These are phyloP conservation scores for Kwoniella botswanensis DNA, from an alignment of 768 basidiomycete species.

Conservation along the genomic window DNA sequence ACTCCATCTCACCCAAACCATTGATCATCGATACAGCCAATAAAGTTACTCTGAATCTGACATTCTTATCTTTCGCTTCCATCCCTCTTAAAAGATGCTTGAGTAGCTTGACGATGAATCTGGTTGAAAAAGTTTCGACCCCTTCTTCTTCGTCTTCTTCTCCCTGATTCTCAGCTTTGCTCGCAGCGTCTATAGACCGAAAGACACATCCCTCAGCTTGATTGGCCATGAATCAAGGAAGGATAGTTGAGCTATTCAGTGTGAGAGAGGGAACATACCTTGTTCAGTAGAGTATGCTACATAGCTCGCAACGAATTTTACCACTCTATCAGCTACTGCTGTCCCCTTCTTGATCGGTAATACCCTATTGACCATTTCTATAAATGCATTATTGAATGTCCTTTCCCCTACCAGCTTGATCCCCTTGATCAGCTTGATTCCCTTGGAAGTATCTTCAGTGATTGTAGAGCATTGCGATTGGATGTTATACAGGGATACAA, in stretches of 20 bases:
- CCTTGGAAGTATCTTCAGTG: conserved; percentile 57
- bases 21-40: conserved; percentile 79
- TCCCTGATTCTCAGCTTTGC: conserved; percentile 59
- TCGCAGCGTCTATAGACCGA: conserved; percentile 54
- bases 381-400: conserved; percentile 72
- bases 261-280: conserved; percentile 62
- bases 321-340: conserved; percentile 71
- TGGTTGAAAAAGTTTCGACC: conserved; percentile 71
- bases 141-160: conserved; percentile 60
- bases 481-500: conserved; percentile 78
- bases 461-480: conserved; percentile 68
- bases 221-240: neutral
- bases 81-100: conserved; percentile 79
- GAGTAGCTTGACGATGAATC: conserved; percentile 72
- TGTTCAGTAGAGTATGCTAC: conserved; percentile 75
- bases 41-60: conserved; percentile 79
- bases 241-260: too few relatives aligned
- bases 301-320: conserved; percentile 84
- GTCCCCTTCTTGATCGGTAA: conserved; percentile 81
- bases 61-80: conserved; percentile 81
- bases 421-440: conserved; percentile 58
- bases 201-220: conserved; percentile 12
- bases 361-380: conserved; percentile 67
- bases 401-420: conserved; percentile 71
- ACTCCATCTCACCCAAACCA: conserved; percentile 86